These are phyloP conservation scores for Aspergillus pseudonomiae DNA, from an alignment of 2,329 filamentous ascomycete genomes.

Conservation along the genomic window DNA sequence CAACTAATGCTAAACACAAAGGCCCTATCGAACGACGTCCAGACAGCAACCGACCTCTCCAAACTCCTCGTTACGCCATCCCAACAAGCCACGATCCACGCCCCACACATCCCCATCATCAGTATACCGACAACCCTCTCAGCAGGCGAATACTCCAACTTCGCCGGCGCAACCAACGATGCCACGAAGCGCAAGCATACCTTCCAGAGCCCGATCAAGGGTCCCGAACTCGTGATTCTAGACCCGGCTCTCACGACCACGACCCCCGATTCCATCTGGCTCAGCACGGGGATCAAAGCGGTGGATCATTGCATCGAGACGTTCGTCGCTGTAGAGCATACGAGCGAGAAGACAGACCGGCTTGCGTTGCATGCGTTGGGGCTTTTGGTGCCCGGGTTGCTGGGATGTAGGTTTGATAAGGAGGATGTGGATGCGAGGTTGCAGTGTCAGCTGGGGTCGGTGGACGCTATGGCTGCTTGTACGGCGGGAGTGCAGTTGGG, in stretches of 20 bases:
- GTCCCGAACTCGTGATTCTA: conserved; percentile 58
- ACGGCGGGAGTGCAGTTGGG: conserved; percentile 47
- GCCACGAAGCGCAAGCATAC: conserved; percentile 38
- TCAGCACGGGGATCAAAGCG: conserved; percentile 58
- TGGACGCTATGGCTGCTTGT: conserved; percentile 55
- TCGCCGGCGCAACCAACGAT: conserved; percentile 45
- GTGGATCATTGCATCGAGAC: conserved; percentile 64
- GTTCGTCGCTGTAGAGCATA: conserved; percentile 47
- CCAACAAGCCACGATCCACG: conserved; percentile 28
- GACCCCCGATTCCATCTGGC: conserved; percentile 52
- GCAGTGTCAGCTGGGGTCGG: conserved; percentile 54
- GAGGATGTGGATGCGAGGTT: conserved; percentile 48
- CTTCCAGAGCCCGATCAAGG: conserved; percentile 42
- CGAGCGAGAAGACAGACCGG: conserved; percentile 39
- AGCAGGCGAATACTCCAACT: conserved; percentile 46
- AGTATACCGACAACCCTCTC: conserved; percentile 48
- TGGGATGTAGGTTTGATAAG: conserved; percentile 43
- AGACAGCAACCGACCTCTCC: conserved; percentile 42
- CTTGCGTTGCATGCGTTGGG: conserved; percentile 44
- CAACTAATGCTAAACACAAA: conserved; percentile 13
- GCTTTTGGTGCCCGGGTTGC: conserved; percentile 47
- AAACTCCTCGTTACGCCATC: conserved; percentile 36
- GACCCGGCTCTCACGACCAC: conserved; percentile 60
- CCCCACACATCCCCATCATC: conserved; percentile 37
- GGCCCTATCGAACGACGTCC: conserved; percentile 53